Conservation (phyloP, 1,284 basidiomycete species). For the Austroboletus niveus region DNA sequence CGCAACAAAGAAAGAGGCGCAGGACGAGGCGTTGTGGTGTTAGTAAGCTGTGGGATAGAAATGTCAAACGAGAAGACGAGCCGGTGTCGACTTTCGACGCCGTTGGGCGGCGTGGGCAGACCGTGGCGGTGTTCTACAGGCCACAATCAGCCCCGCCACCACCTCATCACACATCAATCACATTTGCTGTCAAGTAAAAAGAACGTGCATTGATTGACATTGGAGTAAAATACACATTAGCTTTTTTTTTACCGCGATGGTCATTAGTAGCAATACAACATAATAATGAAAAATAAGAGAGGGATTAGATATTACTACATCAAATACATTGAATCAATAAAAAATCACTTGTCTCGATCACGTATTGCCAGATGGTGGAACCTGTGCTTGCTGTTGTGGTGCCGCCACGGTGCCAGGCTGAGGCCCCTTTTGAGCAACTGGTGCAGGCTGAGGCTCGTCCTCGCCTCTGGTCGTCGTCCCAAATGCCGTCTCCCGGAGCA, state of each 20-base stretch:
- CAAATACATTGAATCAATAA: background rate
- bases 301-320: background rate
- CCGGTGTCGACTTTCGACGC: background rate
- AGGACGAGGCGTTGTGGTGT: background rate
- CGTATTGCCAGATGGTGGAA: background rate
- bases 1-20: constrained; percentile 18
- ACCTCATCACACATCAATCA: background rate
- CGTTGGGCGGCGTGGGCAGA: too few species aligned
- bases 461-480: constrained; percentile 10
- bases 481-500: constrained; percentile 23
- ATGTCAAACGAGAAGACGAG: background rate
- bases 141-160: too few species aligned
- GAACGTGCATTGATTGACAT: too few species aligned
- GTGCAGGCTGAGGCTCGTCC: background rate
- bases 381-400: background rate
- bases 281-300: too few species aligned
- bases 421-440: background rate
- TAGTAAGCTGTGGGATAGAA: background rate
- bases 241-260: too few species aligned
- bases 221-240: too few species aligned
- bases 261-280: too few species aligned
- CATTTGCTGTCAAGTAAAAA: background rate
- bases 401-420: background rate
- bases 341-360: background rate
- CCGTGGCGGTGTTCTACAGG: constrained; percentile 15